These are phyloP conservation scores for Hortiboletus flavorubellus DNA, from an alignment of 768 basidiomycete species.

Conservation along the genomic window DNA sequence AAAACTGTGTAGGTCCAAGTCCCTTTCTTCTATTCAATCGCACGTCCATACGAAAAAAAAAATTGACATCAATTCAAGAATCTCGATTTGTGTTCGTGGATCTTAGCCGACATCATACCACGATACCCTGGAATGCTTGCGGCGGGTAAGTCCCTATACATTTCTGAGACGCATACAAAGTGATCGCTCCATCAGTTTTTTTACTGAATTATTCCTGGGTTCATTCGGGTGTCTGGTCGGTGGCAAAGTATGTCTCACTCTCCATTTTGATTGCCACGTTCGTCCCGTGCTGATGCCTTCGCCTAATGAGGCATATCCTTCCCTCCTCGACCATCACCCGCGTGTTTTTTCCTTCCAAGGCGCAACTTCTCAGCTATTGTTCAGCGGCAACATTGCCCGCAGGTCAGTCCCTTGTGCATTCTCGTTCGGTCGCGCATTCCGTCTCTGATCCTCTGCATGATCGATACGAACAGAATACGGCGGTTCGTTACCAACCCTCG, in stretches of 20 bases:
- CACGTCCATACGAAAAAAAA: conserved; percentile 2
- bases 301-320: conserved; percentile 49
- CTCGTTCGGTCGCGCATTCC: neutral
- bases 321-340: conserved; percentile 57
- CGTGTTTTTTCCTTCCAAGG: conserved; percentile 60
- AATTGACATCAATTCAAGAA: conserved; percentile 36
- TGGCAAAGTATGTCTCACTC: conserved; percentile 52
- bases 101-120: conserved; percentile 61
- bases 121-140: conserved; percentile 75
- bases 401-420: conserved; percentile 27
- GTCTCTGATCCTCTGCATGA: conserved; percentile 19
- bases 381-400: conserved; percentile 50
- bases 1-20: conserved; percentile 48
- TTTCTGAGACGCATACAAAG: neutral
- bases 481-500: conserved; percentile 53
- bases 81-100: conserved; percentile 62
- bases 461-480: conserved; percentile 55
- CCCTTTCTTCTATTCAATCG: conserved; percentile 3
- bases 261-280: conserved; percentile 2
- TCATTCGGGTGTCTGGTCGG: conserved; percentile 63
- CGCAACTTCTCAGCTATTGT: conserved; percentile 56
- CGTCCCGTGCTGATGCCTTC: conserved; percentile 4
- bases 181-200: conserved; percentile 45
- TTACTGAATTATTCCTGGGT: conserved; percentile 74
- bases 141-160: conserved; percentile 44